phyloP scores from a whole-genome alignment of 345 rosid species.

The Ceriops tagal region DNA sequence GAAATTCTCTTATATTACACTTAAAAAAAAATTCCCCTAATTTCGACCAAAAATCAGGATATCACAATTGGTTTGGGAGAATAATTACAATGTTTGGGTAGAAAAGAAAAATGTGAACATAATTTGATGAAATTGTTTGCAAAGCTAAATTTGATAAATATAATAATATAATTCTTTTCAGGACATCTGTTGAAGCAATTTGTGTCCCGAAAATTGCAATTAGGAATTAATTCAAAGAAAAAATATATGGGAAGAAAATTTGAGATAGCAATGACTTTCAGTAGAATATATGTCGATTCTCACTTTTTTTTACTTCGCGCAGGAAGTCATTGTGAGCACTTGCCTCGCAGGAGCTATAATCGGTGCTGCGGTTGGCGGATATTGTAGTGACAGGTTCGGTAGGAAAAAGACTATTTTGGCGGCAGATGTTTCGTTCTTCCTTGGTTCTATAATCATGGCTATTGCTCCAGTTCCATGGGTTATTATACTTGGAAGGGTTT shows the following conservation, averaged over 20 bases:
- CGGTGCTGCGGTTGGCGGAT: constrained; percentile 83
- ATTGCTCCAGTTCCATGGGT: constrained; percentile 68
- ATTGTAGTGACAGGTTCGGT: constrained; percentile 67
- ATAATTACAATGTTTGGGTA: too few species aligned
- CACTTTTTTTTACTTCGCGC: not conserved
- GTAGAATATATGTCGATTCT: not conserved
- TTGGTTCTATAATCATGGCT: constrained; percentile 74
- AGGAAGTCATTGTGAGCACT: constrained; percentile 81
- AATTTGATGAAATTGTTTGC: too few species aligned
- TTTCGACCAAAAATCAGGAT: too few species aligned
- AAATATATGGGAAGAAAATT: too few species aligned
- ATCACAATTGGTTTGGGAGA: too few species aligned
- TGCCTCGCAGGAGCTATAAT: constrained; percentile 82
- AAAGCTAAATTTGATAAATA: too few species aligned
- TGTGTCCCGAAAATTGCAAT: too few species aligned
- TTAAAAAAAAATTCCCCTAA: too few species aligned
- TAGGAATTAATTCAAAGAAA: too few species aligned
- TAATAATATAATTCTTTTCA: too few species aligned
- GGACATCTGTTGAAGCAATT: too few species aligned
- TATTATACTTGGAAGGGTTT: constrained; percentile 59
- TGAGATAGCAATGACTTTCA: not conserved
- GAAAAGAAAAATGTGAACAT: too few species aligned
- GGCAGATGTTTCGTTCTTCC: constrained; percentile 59
- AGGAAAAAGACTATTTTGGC: constrained; percentile 52
- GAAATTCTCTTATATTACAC: not conserved